phyloP scores from a whole-genome alignment of 805 yeast species.

The Schizosaccharomyces japonicus region DNA sequence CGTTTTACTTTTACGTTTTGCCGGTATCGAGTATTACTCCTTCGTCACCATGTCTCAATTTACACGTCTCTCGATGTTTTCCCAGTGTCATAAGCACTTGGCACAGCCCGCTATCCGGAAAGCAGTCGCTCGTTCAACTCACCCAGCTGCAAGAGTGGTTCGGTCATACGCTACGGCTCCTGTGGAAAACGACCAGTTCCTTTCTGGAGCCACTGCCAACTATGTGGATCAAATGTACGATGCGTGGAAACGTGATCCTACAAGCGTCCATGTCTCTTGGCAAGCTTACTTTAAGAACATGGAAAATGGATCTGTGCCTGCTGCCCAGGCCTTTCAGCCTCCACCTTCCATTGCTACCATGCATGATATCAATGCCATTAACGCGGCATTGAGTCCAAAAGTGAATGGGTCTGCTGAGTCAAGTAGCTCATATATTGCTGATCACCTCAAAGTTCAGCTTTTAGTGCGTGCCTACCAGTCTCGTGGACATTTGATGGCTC shows the following conservation, averaged over 20 bases:
- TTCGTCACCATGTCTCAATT: no score
- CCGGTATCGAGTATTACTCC: no score
- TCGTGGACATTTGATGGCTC: slow-evolving; percentile 89
- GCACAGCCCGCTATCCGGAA: no score
- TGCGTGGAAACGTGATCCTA: slow-evolving; percentile 80
- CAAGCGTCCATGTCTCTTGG: slow-evolving; percentile 88
- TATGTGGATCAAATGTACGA: slow-evolving; percentile 95
- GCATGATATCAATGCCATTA: not conserved
- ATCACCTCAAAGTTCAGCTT: slow-evolving; percentile 81
- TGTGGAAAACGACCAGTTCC: slow-evolving; percentile 37
- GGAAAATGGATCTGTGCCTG: slow-evolving; percentile 43
- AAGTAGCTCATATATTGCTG: slow-evolving; percentile 23
- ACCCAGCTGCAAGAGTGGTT: no score
- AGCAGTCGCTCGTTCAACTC: no score
- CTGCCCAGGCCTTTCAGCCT: slow-evolving; percentile 57
- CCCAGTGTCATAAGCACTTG: no score
- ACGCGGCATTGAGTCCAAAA: slow-evolving; percentile 27
- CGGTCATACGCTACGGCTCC: not conserved
- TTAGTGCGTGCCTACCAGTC: slow-evolving; percentile 96
- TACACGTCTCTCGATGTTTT: no score
- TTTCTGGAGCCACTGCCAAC: slow-evolving; percentile 63
- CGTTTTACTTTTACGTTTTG: no score
- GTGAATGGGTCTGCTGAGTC: slow-evolving; percentile 57
- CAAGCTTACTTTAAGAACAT: slow-evolving; percentile 71
- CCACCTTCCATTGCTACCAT: slow-evolving; percentile 49